Conservation (phyloP, 768 basidiomycete species). For the Mycena vitilis region DNA sequence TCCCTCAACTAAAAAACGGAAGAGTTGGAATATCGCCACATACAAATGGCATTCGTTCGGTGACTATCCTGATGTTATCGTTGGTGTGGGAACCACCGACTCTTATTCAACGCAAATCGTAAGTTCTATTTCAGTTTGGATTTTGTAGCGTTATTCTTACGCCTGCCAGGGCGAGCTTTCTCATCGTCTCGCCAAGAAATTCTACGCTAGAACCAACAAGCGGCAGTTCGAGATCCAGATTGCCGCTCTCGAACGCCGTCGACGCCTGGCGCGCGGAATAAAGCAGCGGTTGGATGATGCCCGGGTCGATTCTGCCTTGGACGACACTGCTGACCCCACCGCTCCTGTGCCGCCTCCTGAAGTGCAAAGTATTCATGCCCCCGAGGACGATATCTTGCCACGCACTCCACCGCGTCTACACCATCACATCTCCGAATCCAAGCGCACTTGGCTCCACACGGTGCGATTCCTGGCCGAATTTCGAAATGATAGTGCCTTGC, state of each 20-base stretch:
- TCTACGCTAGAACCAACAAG: constrained; percentile 45
- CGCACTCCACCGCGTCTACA: constrained; percentile 14
- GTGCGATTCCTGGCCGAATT: too few relatives aligned
- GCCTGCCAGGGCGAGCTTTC: constrained; percentile 45
- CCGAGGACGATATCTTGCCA: not conserved
- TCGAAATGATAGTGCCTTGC: constrained; percentile 3
- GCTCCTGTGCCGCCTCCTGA: too few relatives aligned
- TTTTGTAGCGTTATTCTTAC: not conserved
- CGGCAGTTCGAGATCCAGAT: constrained; percentile 39
- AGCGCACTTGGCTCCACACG: constrained; percentile 1
- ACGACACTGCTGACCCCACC: too few relatives aligned
- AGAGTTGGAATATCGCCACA: too few relatives aligned
- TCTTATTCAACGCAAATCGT: too few relatives aligned
- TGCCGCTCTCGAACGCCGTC: constrained; percentile 18
- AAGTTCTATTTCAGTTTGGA: not conserved
- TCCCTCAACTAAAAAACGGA: constrained; percentile 28
- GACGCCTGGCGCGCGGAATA: constrained; percentile 1
- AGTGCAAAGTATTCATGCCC: not conserved
- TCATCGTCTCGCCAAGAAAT: constrained; percentile 43
- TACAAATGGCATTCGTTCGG: too few relatives aligned
- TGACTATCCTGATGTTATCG: too few relatives aligned
- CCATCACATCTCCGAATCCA: constrained; percentile 27
- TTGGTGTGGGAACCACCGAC: too few relatives aligned
- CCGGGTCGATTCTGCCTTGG: not conserved
- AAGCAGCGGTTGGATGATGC: not conserved